These are phyloP conservation scores for Aspergillus pseudoterreus DNA, from an alignment of 2,329 filamentous ascomycete genomes.

Conservation along the genomic window DNA sequence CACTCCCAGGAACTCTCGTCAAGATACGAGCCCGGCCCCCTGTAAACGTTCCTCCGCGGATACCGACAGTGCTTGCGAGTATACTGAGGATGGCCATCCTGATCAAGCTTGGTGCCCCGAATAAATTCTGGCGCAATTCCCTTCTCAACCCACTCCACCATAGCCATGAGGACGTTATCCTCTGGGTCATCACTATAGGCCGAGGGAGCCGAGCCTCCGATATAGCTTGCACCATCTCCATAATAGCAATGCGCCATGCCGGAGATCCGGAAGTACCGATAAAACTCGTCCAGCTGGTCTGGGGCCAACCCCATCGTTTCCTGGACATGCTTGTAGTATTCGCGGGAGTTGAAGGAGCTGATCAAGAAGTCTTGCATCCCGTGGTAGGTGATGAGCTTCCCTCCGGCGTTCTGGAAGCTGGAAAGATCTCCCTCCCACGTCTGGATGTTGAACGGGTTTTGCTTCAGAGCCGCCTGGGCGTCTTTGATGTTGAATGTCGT, in stretches of 20 bases:
- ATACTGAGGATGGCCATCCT: too few species aligned
- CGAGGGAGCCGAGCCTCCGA: too few species aligned
- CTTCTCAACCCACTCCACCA: too few species aligned
- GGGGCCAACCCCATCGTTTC: background rate
- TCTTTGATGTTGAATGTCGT: background rate
- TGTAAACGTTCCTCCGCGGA: too few species aligned
- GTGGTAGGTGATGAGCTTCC: constrained; percentile 15
- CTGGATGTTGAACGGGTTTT: constrained; percentile 9
- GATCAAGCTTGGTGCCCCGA: too few species aligned
- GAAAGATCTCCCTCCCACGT: constrained; percentile 10
- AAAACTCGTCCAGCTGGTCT: constrained; percentile 11
- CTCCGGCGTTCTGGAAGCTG: constrained; percentile 7
- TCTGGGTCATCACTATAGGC: too few species aligned
- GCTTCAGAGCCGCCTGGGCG: constrained; percentile 29
- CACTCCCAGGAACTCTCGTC: too few species aligned
- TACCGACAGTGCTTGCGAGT: too few species aligned
- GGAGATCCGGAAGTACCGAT: constrained; percentile 14
- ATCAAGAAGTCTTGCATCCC: constrained; percentile 11
- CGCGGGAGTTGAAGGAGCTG: constrained; percentile 12
- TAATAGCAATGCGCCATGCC: constrained; percentile 10
- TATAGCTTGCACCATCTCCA: too few species aligned
- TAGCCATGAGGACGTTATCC: too few species aligned
- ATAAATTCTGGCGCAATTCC: too few species aligned
- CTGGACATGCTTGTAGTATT: constrained; percentile 6
- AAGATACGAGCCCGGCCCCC: too few species aligned